Base-by-base conservation (phyloP, 1,284 basidiomycete species). In the Rugosomyces carneus region DNA sequence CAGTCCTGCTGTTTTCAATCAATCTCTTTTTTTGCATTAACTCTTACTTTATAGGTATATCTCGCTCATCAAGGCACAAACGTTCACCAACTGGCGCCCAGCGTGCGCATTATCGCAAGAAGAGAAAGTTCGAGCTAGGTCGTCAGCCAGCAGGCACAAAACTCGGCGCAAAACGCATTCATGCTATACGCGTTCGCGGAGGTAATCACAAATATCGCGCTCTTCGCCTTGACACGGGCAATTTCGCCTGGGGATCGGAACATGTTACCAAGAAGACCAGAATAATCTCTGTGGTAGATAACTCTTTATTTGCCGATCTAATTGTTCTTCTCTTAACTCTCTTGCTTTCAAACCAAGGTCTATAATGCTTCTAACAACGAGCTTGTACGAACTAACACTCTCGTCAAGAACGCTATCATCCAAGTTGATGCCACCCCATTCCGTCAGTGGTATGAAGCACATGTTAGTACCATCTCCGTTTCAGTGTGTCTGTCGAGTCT, bases 301-400 rank as follows among this genome's bases (percentile, higher is more conserved):
- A 48, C 21, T 35, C 42, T 44, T 43, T 21, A 37, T 35, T 8
- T 38, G 16, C 49, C 23, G 15, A 44, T 45, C 27, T 26, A n/a
- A 18, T 41, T 23, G 3, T 10, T 31, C 20, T 21, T 16, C 31
- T 39, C 31, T 35, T 35, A 1, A 23, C 7, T 23, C 21, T 23
- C 21, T n/a, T n/a, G 10, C 21, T 20, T 13, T 24, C 26, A 21
- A 8, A 16, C 48, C 1, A 44, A 93, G 91, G 88, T 92, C 44
- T 97, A 97, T 81, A 97, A 97, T 70, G 81, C 94, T 40, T 93
- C 93, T 55, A 97, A 97, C 84, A 97, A 97, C 74, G 93, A 97
- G 74, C 82, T 97, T 63, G 93, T 97, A 65, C 90, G 93, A 65
- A 97, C 93, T 60, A 96, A 97, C 78, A 97, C 93, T 51, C 84